Conservation (phyloP, 2,329 filamentous ascomycete genomes). For the Aspergillus aculeatinus region DNA sequence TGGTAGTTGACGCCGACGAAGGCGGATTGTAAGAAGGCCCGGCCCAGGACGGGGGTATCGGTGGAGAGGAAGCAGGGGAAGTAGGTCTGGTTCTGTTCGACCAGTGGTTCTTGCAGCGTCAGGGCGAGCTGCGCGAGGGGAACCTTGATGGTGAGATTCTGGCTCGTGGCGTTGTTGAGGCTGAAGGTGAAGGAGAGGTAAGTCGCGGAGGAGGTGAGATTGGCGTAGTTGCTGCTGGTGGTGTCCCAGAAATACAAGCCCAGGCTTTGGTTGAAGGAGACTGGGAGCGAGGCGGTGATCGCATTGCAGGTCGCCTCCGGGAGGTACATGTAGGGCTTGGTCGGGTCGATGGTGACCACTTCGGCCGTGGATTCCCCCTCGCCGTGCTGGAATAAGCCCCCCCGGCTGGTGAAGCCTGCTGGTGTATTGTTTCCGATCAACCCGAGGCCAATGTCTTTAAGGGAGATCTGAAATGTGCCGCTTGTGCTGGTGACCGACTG, state of each 20-base stretch:
- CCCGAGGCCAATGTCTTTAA: slow-evolving; percentile 45
- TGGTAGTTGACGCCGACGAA: slow-evolving; percentile 25
- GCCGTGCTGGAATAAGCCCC: slow-evolving; percentile 30
- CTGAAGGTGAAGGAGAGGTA: slow-evolving; percentile 26
- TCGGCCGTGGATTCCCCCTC: slow-evolving; percentile 29
- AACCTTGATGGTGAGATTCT: slow-evolving; percentile 22
- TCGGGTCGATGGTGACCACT: slow-evolving; percentile 32
- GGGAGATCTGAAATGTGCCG: slow-evolving; percentile 17
- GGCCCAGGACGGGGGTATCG: slow-evolving; percentile 19
- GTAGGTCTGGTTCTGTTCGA: slow-evolving; percentile 18
- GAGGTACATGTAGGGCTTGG: slow-evolving; percentile 42
- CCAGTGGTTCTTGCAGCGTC: slow-evolving; percentile 23
- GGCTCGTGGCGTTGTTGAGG: slow-evolving; percentile 9
- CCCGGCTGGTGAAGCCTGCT: slow-evolving; percentile 31
- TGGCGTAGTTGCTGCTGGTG: slow-evolving; percentile 20
- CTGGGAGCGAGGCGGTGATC: slow-evolving; percentile 40
- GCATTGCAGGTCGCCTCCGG: slow-evolving; percentile 44
- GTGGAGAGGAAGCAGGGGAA: slow-evolving; percentile 22
- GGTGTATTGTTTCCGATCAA: slow-evolving; percentile 44
- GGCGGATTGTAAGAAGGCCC: slow-evolving; percentile 27
- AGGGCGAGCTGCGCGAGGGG: slow-evolving; percentile 23
- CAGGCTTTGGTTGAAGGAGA: slow-evolving; percentile 36
- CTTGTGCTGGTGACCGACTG: slow-evolving; percentile 13
- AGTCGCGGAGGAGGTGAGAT: slow-evolving; percentile 21
- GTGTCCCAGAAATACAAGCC: slow-evolving; percentile 48